Conservation (phyloP, 2,329 filamentous ascomycete species). For the Penicillium sp. region DNA sequence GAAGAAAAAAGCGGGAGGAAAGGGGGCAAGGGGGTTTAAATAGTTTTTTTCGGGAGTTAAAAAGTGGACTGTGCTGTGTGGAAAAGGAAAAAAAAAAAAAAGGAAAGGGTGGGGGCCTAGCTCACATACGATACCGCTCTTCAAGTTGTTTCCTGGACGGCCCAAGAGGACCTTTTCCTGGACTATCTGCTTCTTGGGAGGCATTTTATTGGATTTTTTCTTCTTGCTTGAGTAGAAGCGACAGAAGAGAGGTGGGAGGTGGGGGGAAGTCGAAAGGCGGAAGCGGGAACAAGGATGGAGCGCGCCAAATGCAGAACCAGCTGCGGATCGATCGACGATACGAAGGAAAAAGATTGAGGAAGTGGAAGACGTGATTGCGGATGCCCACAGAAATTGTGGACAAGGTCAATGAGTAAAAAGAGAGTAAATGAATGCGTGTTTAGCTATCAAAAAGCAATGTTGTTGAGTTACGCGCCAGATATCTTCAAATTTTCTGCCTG, state of each 20-base stretch:
- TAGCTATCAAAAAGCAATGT: slow-evolving; percentile 9
- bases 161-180: slow-evolving; percentile 97
- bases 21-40: slow-evolving; percentile 23
- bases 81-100: slow-evolving; percentile 31
- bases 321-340: slow-evolving; percentile 59
- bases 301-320: slow-evolving; percentile 60
- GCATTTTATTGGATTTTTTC: slow-evolving; percentile 73
- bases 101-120: slow-evolving; percentile 41
- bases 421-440: slow-evolving; percentile 13
- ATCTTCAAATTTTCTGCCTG: slow-evolving; percentile 28
- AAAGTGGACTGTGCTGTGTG: slow-evolving; percentile 29
- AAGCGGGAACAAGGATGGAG: slow-evolving; percentile 38
- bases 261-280: slow-evolving; percentile 41
- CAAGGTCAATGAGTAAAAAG: slow-evolving; percentile 16
- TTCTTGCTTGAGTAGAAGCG: slow-evolving; percentile 58
- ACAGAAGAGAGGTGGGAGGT: slow-evolving; percentile 30
- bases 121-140: slow-evolving; percentile 95
- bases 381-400: slow-evolving; percentile 23
- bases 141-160: slow-evolving; percentile 94
- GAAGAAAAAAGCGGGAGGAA: slow-evolving; percentile 15
- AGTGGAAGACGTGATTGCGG: slow-evolving; percentile 34
- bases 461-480: slow-evolving; percentile 5
- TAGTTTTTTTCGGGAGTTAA: slow-evolving; percentile 27
- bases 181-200: slow-evolving; percentile 85
- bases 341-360: slow-evolving; percentile 50